Conservation (phyloP, 495 filamentous ascomycete genomes). For the Chaetomium cochliodes region DNA sequence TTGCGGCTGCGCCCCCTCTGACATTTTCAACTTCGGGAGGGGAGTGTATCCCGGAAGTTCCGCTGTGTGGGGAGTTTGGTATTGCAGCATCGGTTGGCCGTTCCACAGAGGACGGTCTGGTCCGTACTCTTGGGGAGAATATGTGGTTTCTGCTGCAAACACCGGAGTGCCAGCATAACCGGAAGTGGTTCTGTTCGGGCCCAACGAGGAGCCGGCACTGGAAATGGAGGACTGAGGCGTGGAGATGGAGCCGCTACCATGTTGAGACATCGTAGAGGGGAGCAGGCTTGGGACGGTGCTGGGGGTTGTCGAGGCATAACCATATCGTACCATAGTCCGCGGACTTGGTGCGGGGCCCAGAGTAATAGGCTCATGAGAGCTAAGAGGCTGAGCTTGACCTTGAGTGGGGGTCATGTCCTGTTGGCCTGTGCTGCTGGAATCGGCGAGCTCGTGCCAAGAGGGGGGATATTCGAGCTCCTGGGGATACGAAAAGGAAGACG, state of each 20-base stretch:
- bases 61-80: background rate
- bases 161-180: background rate
- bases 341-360: background rate
- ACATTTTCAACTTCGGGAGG: background rate
- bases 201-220: background rate
- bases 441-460: background rate
- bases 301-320: background rate
- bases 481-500: background rate
- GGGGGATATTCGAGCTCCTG: background rate
- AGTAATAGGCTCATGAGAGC: background rate
- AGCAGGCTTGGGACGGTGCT: background rate
- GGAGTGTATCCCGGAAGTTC: background rate
- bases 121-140: background rate
- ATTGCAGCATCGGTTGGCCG: background rate
- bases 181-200: background rate
- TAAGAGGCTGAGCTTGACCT: background rate
- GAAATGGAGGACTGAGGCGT: slow-evolving; percentile 4
- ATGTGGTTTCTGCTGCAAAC: slow-evolving; percentile 2
- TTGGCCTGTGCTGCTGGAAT: too few species aligned
- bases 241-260: background rate
- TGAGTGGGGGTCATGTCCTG: background rate
- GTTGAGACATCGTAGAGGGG: background rate
- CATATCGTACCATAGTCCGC: background rate
- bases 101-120: background rate
- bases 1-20: background rate